Conservation (phyloP, 768 basidiomycete genomes). For the Suillus clintonianus region DNA sequence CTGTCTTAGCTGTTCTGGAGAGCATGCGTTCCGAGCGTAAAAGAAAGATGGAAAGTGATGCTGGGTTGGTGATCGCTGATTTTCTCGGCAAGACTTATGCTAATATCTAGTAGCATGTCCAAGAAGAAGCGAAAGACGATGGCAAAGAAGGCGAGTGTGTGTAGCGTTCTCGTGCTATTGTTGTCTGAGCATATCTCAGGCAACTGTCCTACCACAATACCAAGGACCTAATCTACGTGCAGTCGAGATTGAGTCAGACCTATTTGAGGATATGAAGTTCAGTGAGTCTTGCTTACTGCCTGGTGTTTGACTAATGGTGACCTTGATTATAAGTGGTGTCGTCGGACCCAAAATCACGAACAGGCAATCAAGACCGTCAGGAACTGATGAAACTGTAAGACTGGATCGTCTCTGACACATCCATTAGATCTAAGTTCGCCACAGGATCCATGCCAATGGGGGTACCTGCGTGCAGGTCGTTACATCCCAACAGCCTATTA, state of each 20-base stretch:
- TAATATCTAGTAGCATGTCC: slow-evolving; percentile 28
- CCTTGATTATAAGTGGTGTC: slow-evolving; percentile 58
- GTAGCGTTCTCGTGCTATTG: neutral
- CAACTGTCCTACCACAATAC: slow-evolving; percentile 63
- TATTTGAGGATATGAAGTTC: slow-evolving; percentile 80
- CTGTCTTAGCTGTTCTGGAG: slow-evolving; percentile 54
- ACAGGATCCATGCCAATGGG: slow-evolving; percentile 71
- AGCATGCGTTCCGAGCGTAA: slow-evolving; percentile 65
- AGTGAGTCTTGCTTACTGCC: slow-evolving; percentile 48
- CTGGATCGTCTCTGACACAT: neutral
- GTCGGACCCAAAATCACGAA: slow-evolving; percentile 72
- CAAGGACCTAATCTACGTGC: slow-evolving; percentile 63
- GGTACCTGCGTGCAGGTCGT: slow-evolving; percentile 66
- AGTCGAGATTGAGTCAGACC: slow-evolving; percentile 56
- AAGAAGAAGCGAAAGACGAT: slow-evolving; percentile 30
- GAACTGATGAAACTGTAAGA: slow-evolving; percentile 67
- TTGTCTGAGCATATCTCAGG: slow-evolving; percentile 34
- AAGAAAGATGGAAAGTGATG: slow-evolving; percentile 69
- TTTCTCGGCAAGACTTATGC: neutral
- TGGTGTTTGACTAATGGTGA: neutral
- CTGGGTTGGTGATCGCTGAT: slow-evolving; percentile 39
- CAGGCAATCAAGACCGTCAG: slow-evolving; percentile 66
- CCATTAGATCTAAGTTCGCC: slow-evolving; percentile 2
- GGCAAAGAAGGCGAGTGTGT: slow-evolving; percentile 25
- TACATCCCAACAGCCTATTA: slow-evolving; percentile 50